Base-by-base conservation (phyloP, 2,329 filamentous ascomycete genomes). In the Neocatenulostroma microsporum region DNA sequence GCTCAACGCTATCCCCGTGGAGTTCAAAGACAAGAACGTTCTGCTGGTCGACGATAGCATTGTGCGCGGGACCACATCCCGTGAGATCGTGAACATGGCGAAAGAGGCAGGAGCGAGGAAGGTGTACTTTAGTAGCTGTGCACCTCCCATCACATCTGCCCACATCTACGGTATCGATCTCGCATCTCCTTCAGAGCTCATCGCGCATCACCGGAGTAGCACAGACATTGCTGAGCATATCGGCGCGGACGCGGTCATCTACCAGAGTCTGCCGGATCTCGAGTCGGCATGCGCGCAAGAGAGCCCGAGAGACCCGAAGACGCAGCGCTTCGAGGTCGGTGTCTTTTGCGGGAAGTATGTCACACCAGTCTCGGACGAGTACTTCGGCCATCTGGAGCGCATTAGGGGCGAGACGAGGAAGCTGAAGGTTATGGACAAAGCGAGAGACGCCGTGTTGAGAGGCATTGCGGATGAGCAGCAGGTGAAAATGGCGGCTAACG, bases 261-360 rank as follows among this genome's bases (percentile, higher is more conserved):
- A 80, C 57, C 82, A 87, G 54, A 76, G 72, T 12, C 73, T 96
- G 1, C 72, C 78, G 1, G 88, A 93, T 52, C 69, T 96, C n/a
- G 80, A 82, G 55, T 76, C 72, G 20, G 78, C 87, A 0, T 95
- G 88, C 55, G 73, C 78, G 2, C 79, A 86, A 48, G 73, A 84
- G 3, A 79, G 77, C 42, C 72, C 78, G 34, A 65, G 73, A 37
- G 63, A 73, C 42, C 64, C 67, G 21, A 58, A 74, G 50, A 69
- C 69, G 7, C 67, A 74, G 45, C 69, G 80, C 37, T 95, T 95
- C 48, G 89, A 96, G 57, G 79, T 93, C 2, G 88, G 89, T 36
- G 88, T 95, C 7, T 95, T 96, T 66, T 86, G 80, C 55, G 89
- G 89, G 30, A 77, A 79, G 46, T 95, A 95, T 61, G 72, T 84